A percentile compares a stretch with the other conserved stretches of the same genome.
phyloP scores from a whole-genome alignment of 1,139 yeast species.

The Sugiyamaella neomexicana region DNA sequence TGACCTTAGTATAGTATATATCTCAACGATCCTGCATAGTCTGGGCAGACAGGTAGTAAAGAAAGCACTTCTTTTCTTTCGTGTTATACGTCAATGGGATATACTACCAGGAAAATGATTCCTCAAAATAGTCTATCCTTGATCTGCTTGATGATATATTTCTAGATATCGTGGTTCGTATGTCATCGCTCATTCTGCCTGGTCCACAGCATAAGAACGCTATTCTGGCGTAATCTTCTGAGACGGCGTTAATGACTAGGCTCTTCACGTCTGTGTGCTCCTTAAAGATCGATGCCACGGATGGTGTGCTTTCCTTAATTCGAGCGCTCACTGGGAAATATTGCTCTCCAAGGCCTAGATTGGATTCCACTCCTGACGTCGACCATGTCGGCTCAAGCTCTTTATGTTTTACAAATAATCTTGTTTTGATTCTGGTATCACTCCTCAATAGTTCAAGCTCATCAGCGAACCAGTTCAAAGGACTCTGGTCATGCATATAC shows the following conservation, averaged over 20 bases:
- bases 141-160: constrained; percentile 19
- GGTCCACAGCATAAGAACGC: constrained; percentile 32
- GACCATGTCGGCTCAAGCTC: constrained; percentile 1
- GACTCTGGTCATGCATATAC: constrained; percentile 23
- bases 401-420: constrained; percentile 15
- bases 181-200: constrained; percentile 30
- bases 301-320: neutral
- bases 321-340: neutral
- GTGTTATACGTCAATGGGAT: neutral
- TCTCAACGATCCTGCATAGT: no score
- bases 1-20: no score
- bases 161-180: constrained; percentile 46
- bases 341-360: neutral
- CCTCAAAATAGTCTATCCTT: constrained; percentile 43
- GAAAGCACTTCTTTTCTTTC: neutral
- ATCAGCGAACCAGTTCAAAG: constrained; percentile 25
- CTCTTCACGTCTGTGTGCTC: constrained; percentile 1
- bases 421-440: constrained; percentile 13
- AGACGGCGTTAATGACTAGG: constrained; percentile 17
- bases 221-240: constrained; percentile 15
- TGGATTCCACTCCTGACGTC: neutral
- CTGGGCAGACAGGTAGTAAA: neutral
- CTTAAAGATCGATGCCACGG: neutral
- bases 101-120: constrained; percentile 41
- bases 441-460: constrained; percentile 21